Evolutionary conservation across 495 filamentous ascomycete genomes (phyloP).

Genomic region (Neurospora sp.): DNA sequence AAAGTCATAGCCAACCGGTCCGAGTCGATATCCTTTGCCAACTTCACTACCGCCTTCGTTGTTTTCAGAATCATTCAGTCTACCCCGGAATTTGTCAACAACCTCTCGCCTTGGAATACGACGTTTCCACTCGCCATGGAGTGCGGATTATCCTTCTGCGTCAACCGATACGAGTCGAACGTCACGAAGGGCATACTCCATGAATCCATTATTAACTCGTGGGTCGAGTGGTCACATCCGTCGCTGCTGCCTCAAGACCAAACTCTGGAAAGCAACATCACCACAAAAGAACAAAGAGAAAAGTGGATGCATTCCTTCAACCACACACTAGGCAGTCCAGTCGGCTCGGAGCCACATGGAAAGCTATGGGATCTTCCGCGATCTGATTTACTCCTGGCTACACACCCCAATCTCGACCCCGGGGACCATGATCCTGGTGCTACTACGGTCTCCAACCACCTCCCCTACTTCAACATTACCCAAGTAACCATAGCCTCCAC

Average conservation of each 20-base stretch:
- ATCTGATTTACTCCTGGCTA: neutral
- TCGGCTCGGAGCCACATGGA: neutral
- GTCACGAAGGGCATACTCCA: neutral
- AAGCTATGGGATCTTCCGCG: neutral
- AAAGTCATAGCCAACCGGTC: neutral
- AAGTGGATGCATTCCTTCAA: neutral
- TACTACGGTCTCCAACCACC: neutral
- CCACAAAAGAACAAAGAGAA: neutral
- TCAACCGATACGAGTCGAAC: neutral
- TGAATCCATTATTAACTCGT: neutral
- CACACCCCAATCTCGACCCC: neutral
- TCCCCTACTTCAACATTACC: neutral
- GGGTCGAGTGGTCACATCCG: neutral
- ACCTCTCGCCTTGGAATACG: neutral
- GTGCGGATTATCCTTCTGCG: neutral
- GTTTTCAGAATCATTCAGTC: neutral
- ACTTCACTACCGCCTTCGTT: neutral
- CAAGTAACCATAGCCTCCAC: neutral
- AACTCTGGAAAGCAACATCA: neutral
- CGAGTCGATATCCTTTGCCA: neutral
- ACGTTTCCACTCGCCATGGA: neutral
- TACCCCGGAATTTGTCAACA: neutral
- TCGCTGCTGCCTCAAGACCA: neutral
- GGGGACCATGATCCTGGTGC: neutral
- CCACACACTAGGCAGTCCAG: neutral